A percentile compares a stretch with the other conserved stretches of the same genome.
phyloP scores from a whole-genome alignment of 73 alveolate species.

The Loxodes magnus region DNA sequence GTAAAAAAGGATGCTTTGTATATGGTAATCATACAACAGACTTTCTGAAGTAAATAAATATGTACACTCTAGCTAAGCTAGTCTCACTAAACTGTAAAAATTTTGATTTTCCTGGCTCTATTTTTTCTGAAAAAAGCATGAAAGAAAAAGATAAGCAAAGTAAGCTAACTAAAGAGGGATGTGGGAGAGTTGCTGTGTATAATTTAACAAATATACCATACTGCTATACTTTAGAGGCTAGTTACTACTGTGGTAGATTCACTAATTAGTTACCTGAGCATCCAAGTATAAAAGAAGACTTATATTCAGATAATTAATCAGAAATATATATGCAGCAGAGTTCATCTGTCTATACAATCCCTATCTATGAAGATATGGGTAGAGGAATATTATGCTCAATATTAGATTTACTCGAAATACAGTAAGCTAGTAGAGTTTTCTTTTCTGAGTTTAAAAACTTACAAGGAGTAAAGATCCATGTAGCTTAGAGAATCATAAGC shows the following conservation, averaged over 20 bases:
- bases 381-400: constrained; percentile 24
- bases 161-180: constrained; percentile 43
- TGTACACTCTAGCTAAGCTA: constrained; percentile 38
- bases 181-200: constrained; percentile 43
- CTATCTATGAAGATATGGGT: constrained; percentile 50
- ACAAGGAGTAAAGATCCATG: too few species aligned
- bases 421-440: too few species aligned
- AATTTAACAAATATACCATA: constrained; percentile 32
- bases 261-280: constrained; percentile 23
- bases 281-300: constrained; percentile 14
- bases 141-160: constrained; percentile 32
- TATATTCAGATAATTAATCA: neutral
- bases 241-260: constrained; percentile 37
- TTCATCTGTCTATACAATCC: constrained; percentile 27
- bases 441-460: too few species aligned
- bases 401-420: constrained; percentile 29
- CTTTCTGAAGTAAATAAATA: constrained; percentile 28
- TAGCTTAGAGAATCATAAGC: too few species aligned
- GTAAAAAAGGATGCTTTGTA: constrained; percentile 44
- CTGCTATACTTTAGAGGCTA: constrained; percentile 62
- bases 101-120: constrained; percentile 46
- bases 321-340: constrained; percentile 9
- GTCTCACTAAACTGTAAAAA: constrained; percentile 46
- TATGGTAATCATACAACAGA: constrained; percentile 42
- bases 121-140: constrained; percentile 44